These are phyloP conservation scores for Isatis tinctoria DNA, from an alignment of 345 rosid species.

Conservation along the genomic window DNA sequence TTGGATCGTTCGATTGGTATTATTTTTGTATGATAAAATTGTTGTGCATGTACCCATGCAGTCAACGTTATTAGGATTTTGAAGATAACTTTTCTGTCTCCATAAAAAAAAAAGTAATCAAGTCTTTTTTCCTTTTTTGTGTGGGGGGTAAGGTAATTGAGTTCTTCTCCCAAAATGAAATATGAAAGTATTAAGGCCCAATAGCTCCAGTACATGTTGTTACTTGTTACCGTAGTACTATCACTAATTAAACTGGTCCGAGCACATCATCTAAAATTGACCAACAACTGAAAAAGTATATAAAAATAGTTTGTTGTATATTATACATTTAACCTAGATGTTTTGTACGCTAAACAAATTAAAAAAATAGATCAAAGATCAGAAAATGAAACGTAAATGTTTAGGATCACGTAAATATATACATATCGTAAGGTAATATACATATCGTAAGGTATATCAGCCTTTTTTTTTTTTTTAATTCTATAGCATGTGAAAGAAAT, in stretches of 20 bases:
- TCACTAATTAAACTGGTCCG: not conserved
- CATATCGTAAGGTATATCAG: too few relatives aligned
- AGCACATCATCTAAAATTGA: not conserved
- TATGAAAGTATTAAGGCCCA: not conserved
- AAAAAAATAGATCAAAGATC: not conserved
- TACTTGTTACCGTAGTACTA: not conserved
- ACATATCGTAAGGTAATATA: too few relatives aligned
- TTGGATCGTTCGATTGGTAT: not conserved
- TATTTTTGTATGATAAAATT: not conserved
- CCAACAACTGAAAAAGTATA: not conserved
- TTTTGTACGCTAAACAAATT: too few relatives aligned
- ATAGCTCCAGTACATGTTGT: not conserved
- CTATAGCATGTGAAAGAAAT: not conserved
- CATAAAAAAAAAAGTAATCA: not conserved
- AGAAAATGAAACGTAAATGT: not conserved
- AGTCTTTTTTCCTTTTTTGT: not conserved
- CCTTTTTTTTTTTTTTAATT: too few relatives aligned
- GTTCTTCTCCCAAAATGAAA: not conserved
- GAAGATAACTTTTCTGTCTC: not conserved
- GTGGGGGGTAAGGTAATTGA: not conserved
- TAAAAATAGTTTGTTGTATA: not conserved
- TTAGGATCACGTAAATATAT: not conserved
- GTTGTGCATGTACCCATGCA: constrained; percentile 23
- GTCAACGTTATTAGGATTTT: constrained; percentile 4
- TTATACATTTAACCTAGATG: not conserved